Conservation (phyloP, 2,329 filamentous ascomycete genomes). For the Ophiobolus disseminans region DNA sequence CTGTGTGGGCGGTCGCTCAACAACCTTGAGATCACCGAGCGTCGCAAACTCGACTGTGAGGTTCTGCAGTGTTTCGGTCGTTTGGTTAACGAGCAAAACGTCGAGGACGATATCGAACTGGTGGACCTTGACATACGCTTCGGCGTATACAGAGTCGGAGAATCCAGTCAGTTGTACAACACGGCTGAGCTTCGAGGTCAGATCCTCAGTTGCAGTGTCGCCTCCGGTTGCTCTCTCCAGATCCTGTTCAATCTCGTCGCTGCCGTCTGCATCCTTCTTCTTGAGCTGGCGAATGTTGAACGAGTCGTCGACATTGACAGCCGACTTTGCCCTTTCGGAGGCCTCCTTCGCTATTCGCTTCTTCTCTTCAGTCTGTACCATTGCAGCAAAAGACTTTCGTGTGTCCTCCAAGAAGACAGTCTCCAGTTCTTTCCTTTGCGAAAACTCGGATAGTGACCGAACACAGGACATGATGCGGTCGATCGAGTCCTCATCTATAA, state of each 20-base stretch:
- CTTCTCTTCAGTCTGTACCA: slow-evolving; percentile 97
- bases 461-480: slow-evolving; percentile 99
- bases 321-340: slow-evolving; percentile 88
- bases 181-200: slow-evolving; percentile 91
- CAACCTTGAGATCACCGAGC: slow-evolving; percentile 94
- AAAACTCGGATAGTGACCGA: slow-evolving; percentile 87
- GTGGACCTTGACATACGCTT: slow-evolving; percentile 96
- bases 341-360: slow-evolving; percentile 96
- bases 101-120: slow-evolving; percentile 99
- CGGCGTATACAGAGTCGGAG: slow-evolving; percentile 97
- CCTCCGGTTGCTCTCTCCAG: slow-evolving; percentile 94
- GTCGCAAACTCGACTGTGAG: slow-evolving; percentile 98
- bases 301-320: slow-evolving; percentile 94
- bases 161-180: slow-evolving; percentile 98
- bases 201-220: slow-evolving; percentile 81
- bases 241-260: slow-evolving; percentile 86
- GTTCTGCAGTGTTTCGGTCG: slow-evolving; percentile 94
- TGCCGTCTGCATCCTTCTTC: slow-evolving; percentile 81
- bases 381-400: slow-evolving; percentile 91
- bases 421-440: slow-evolving; percentile 87
- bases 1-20: slow-evolving; percentile 94
- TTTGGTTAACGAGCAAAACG: slow-evolving; percentile 96
- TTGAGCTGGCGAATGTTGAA: slow-evolving; percentile 91
- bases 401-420: slow-evolving; percentile 94
- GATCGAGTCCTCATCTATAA: slow-evolving; percentile 97